A percentile compares a stretch with the other conserved stretches of the same genome.
These are phyloP conservation scores for thale cress (Arabidopsis thaliana) DNA, from an alignment of 345 rosid species.

Conservation along the genomic window DNA sequence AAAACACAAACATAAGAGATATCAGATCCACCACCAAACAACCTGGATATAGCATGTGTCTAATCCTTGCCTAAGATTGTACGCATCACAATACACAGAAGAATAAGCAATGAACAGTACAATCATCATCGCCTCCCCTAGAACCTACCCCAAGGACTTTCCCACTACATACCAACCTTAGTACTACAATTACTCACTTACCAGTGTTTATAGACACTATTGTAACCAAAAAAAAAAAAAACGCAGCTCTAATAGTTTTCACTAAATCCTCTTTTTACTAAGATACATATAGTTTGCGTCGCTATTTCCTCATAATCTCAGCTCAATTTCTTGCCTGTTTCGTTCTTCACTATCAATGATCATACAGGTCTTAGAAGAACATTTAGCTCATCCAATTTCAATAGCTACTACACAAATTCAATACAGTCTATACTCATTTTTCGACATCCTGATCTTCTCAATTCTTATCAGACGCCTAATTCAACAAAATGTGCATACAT, in stretches of 20 bases:
- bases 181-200: not conserved
- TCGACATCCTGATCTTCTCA: not conserved
- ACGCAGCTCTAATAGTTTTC: too few species aligned
- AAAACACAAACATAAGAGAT: slow-evolving; percentile 24
- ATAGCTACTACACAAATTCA: slow-evolving; percentile 3
- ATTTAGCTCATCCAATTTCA: not conserved
- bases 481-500: not conserved
- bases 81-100: slow-evolving; percentile 1
- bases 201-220: not conserved
- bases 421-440: not conserved
- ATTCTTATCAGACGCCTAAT: not conserved
- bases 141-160: slow-evolving; percentile 13
- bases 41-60: slow-evolving; percentile 8
- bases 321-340: not conserved
- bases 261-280: not conserved
- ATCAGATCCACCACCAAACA: slow-evolving; percentile 13
- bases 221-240: too few species aligned
- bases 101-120: slow-evolving; percentile 2
- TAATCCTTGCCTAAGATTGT: not conserved
- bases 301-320: not conserved
- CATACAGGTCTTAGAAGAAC: not conserved
- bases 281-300: not conserved
- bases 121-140: not conserved
- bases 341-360: not conserved
- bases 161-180: slow-evolving; percentile 24